These are phyloP conservation scores for Phytophthora capsici DNA, from an alignment of 352 stramenopile species.

Conservation along the genomic window DNA sequence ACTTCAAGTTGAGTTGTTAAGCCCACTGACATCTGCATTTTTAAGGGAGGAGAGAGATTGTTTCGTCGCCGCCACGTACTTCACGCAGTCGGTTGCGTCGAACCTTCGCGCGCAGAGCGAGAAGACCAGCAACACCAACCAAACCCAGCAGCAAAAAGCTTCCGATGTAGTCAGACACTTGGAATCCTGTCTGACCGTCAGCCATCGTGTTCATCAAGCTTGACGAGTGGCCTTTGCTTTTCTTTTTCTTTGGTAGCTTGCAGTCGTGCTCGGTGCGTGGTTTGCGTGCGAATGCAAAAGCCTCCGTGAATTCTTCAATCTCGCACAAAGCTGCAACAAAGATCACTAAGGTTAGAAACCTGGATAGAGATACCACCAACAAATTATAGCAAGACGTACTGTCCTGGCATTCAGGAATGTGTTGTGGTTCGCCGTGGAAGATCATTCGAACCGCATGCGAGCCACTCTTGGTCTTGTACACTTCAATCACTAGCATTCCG, in stretches of 20 bases:
- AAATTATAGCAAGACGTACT: constrained; percentile 42
- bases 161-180: constrained; percentile 53
- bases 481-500: constrained; percentile 72
- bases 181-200: constrained; percentile 13
- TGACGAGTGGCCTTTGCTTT: constrained; percentile 23
- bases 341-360: neutral
- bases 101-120: constrained; percentile 49
- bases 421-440: constrained; percentile 76
- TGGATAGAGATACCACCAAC: too few relatives aligned
- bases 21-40: neutral
- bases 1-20: neutral
- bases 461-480: constrained; percentile 79
- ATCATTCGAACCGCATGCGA: constrained; percentile 69
- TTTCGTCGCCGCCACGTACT: constrained; percentile 17
- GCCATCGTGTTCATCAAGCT: constrained; percentile 31
- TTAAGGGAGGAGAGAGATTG: constrained; percentile 40
- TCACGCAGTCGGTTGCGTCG: constrained; percentile 35
- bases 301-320: constrained; percentile 66
- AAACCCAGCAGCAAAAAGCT: constrained; percentile 66
- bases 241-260: constrained; percentile 42
- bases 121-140: constrained; percentile 53
- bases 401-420: constrained; percentile 74
- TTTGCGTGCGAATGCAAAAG: constrained; percentile 62
- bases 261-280: constrained; percentile 60
- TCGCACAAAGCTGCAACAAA: constrained; percentile 51